Evolutionary conservation across 2,329 filamentous ascomycete genomes (phyloP).

Genomic region (Rhinocladiella similis): DNA sequence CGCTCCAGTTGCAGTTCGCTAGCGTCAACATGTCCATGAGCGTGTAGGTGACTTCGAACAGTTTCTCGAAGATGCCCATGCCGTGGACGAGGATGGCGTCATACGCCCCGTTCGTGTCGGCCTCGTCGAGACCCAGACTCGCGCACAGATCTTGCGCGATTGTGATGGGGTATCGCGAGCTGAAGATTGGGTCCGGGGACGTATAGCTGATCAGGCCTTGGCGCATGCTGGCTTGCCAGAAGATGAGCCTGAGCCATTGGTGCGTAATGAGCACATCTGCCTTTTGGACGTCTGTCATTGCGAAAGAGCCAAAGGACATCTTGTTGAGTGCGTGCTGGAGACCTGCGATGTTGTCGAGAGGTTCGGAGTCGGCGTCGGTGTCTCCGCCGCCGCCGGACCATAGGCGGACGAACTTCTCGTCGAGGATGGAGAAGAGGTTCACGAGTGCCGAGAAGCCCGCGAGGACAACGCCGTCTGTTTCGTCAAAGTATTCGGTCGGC

Average conservation of each 20-base stretch:
- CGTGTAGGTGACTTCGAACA: conserved; percentile 29
- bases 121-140: conserved; percentile 19
- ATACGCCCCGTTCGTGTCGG: conserved; percentile 6
- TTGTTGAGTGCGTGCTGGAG: conserved; percentile 29
- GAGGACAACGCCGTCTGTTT: conserved; percentile 27
- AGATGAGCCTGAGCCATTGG: conserved; percentile 69
- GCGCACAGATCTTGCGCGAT: conserved; percentile 61
- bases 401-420: conserved; percentile 29
- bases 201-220: conserved; percentile 64
- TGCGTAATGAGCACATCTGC: conserved; percentile 68
- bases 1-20: conserved; percentile 26
- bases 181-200: conserved; percentile 59
- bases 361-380: conserved; percentile 12
- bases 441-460: conserved; percentile 28
- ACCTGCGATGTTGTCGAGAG: conserved; percentile 26
- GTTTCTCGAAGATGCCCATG: conserved; percentile 29
- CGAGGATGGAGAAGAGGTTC: conserved; percentile 29
- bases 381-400: conserved; percentile 21
- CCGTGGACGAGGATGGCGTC: conserved; percentile 28
- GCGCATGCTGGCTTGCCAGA: conserved; percentile 69
- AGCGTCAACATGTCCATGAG: conserved; percentile 31
- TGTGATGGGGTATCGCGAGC: conserved; percentile 64
- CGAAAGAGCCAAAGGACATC: conserved; percentile 29
- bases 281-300: conserved; percentile 63
- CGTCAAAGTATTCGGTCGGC: conserved; percentile 28